These are phyloP conservation scores for Rhododendron vialii DNA, from an alignment of 148 eudicot species.

Conservation along the genomic window DNA sequence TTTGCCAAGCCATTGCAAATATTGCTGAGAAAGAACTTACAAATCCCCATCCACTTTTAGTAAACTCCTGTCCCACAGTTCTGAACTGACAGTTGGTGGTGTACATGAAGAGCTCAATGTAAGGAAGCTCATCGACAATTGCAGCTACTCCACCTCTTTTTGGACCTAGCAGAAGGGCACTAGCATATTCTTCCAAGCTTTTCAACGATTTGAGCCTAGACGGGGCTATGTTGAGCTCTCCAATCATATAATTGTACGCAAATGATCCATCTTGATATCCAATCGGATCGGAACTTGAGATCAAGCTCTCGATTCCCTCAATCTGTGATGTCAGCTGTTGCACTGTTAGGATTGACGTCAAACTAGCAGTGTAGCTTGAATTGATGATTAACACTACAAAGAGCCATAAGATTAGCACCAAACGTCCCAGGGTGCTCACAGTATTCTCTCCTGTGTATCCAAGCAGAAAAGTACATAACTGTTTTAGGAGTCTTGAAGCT, in stretches of 20 bases:
- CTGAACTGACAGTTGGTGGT: constrained; percentile 44
- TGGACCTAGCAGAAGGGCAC: constrained; percentile 59
- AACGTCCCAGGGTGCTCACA: constrained; percentile 65
- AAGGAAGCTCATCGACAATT: constrained; percentile 86
- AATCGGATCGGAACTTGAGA: constrained; percentile 54
- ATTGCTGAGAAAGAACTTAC: constrained; percentile 47
- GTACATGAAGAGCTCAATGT: constrained; percentile 54
- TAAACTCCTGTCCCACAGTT: constrained; percentile 76
- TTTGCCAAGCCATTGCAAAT: neutral
- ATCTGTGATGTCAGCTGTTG: constrained; percentile 65
- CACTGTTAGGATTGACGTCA: constrained; percentile 85
- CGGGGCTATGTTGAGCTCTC: constrained; percentile 51
- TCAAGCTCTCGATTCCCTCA: constrained; percentile 69
- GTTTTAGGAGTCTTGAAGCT: neutral
- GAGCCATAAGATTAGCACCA: constrained; percentile 77
- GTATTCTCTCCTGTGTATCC: constrained; percentile 65
- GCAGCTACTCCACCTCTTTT: constrained; percentile 79
- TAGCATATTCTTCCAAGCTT: constrained; percentile 35
- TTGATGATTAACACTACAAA: constrained; percentile 76
- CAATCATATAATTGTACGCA: constrained; percentile 54
- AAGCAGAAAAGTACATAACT: neutral
- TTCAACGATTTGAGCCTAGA: constrained; percentile 51
- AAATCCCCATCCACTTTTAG: constrained; percentile 91
- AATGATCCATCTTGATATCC: constrained; percentile 89
- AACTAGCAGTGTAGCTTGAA: constrained; percentile 92